These are phyloP conservation scores for Penicillium glabrum DNA, from an alignment of 2,329 filamentous ascomycete genomes.

Conservation along the genomic window DNA sequence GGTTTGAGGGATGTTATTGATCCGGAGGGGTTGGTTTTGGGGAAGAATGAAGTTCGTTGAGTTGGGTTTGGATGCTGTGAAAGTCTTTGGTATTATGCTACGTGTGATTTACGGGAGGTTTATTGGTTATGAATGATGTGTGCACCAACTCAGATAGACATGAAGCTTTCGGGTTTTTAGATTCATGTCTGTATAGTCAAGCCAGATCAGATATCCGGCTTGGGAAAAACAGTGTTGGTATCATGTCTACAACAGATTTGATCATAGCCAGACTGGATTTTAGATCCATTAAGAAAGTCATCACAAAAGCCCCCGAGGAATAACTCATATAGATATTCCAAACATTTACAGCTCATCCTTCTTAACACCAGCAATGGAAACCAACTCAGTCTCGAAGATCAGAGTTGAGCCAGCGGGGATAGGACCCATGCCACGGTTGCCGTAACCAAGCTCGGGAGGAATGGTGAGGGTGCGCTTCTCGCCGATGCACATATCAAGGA, in stretches of 20 bases:
- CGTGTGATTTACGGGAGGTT: too few species aligned
- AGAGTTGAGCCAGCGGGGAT: constrained; percentile 81
- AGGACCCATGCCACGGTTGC: constrained; percentile 70
- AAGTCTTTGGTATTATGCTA: too few species aligned
- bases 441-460: constrained; percentile 83
- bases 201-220: not conserved
- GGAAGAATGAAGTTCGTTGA: not conserved
- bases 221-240: not conserved
- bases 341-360: constrained; percentile 46
- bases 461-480: constrained; percentile 90
- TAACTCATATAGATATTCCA: not conserved
- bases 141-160: too few species aligned
- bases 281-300: not conserved
- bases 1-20: constrained; percentile 14
- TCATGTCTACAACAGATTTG: not conserved
- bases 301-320: not conserved
- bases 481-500: constrained; percentile 92
- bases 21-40: not conserved
- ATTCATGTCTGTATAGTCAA: not conserved
- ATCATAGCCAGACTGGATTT: not conserved
- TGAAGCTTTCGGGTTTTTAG: not conserved
- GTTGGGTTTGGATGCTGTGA: not conserved
- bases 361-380: constrained; percentile 74
- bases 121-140: too few species aligned
- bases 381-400: constrained; percentile 88